Base-by-base conservation (phyloP, 306 rosid genomes). In the Potentilla sterilis region DNA sequence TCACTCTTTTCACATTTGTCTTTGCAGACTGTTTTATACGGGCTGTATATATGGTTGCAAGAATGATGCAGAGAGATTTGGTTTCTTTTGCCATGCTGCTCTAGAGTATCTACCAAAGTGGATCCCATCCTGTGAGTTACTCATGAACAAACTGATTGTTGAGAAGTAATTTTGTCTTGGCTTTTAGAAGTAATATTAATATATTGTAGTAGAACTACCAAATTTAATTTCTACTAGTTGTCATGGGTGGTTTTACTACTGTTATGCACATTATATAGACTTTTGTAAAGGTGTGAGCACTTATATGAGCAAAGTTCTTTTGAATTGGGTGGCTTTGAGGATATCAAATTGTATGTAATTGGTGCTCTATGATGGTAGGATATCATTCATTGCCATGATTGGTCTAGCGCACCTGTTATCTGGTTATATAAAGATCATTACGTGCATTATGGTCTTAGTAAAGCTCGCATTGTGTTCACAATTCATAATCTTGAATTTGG, bases 401-500 rank as follows among this genome's bases (percentile, higher is more conserved):
- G 99, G 99, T 86, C 97, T 1, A 96, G 96, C 78, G 99, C 99
- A 22, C 97, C 98, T 9, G 96, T 92, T 85, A 80, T 98, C n/a
- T 89, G 99, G 99, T 77, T 96, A 80, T 96, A 84, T 83, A 96
- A 92, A 84, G 99, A 96, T 48, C 87, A 86, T 21, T 96, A 96
- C 74, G 41, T 54, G 82, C 88, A 90, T 69, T 88, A 90, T 75
- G 98, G 99, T 67, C 99, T 90, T 80, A 82, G 90, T 66, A 92
- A 90, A 70, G 90, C 99, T 58, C 90, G 85, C 54, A 80, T 91
- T 70, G 92, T 96, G 77, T 96, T 96, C 84, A 96, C 98, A 42
- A 92, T 96, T 82, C 99, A 96, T 83, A 96, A 96, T 84, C 97
- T 96, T 82, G 99, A 92, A 81, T 96, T 92, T 82, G 99, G 99